Base-by-base conservation (phyloP, 805 yeast species). In the Teunomyces stri region DNA sequence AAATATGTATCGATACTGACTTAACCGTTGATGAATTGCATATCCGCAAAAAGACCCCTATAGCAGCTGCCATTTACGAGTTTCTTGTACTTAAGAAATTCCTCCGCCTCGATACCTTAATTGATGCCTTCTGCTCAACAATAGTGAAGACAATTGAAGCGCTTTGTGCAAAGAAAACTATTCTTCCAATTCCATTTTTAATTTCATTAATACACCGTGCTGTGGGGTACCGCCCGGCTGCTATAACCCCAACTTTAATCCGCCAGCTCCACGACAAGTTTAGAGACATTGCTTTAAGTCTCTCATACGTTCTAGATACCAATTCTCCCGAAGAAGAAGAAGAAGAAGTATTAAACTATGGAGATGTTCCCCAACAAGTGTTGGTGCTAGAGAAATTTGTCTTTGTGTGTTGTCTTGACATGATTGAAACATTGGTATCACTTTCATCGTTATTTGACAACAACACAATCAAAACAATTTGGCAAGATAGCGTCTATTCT, bases 161-260 rank as follows among this genome's bases (percentile, higher is more conserved):
- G 5, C 62, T 75, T 30, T 53, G 67, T 11, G 46, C 53, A 3
- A 41, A 46, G 9, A 56, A 62, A 15, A 44, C 60, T 6, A 51
- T 72, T 2, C 51, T 76, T 1, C 61, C 83, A 0, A 68, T 83
- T 3, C 94, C 94, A 1, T 85, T 82, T 57, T 52, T 87, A 11
- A 57, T 85, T 2, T 72, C 86, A 0, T 54, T 87, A 34, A 65
- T 85, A 33, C 81, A 81, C 53, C 78, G 79, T 44, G 57, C 81
- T 1, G 61, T 85, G 5, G 72, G 64, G 16, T 87, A 82, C 62
- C 70, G 87, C 57, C 84, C 87, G 1, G 77, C 79, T 47, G 90
- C 92, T 0, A 71, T 84, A 1, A 69, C 67, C 16, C 62, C 56
- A 31, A 56, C 59, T 11, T 66, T 75, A 20, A 59, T 67, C 2